Percentiles rank a stretch among this genome's conserved stretches.
phyloP scores from a whole-genome alignment of 169 alveolate species.

The Plasmodium vivax region DNA sequence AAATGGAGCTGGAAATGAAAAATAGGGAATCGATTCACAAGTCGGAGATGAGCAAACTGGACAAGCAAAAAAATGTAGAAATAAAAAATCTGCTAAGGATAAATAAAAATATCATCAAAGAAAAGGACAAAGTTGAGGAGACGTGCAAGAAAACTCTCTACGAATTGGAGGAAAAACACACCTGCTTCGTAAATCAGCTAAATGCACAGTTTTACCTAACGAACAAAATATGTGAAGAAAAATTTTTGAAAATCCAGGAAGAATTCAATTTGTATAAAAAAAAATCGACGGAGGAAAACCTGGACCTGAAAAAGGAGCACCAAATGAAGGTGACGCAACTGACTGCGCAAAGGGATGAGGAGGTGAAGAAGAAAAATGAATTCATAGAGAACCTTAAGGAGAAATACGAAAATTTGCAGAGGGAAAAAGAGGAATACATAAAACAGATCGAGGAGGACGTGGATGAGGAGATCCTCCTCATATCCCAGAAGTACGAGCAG shows the following conservation, averaged over 20 bases:
- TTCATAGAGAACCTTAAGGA: background rate
- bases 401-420: constrained; percentile 36
- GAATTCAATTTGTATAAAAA: constrained; percentile 52
- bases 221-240: constrained; percentile 69
- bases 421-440: constrained; percentile 58
- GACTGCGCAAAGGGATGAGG: constrained; percentile 17
- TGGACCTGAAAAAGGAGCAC: constrained; percentile 48
- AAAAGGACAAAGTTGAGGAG: constrained; percentile 61
- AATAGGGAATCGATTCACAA: constrained; percentile 72
- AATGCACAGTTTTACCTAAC: constrained; percentile 74
- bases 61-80: constrained; percentile 57
- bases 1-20: constrained; percentile 74
- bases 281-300: constrained; percentile 29
- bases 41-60: constrained; percentile 52
- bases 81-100: constrained; percentile 41
- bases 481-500: constrained; percentile 60
- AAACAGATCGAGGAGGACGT: constrained; percentile 67
- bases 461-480: constrained; percentile 69
- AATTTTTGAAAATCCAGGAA: constrained; percentile 54
- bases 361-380: constrained; percentile 42
- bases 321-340: constrained; percentile 22
- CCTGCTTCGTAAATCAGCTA: constrained; percentile 64
- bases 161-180: constrained; percentile 71
- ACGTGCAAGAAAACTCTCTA: constrained; percentile 40
- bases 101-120: constrained; percentile 52